Evolutionary conservation across 495 filamentous ascomycete genomes (phyloP).

Genomic region (Pseudomonodictys pantanalensis): DNA sequence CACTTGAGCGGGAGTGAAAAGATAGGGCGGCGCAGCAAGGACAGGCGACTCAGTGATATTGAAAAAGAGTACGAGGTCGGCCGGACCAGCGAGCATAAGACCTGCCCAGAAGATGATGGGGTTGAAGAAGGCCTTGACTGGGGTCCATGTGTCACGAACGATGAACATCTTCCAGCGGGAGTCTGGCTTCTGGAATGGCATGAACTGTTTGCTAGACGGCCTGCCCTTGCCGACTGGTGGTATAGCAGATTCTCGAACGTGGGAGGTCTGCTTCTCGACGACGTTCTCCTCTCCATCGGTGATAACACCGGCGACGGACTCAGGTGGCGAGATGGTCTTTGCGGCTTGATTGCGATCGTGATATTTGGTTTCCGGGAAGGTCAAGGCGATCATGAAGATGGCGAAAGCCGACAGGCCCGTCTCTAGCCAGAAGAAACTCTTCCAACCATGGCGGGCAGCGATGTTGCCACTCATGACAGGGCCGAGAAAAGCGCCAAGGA

Average conservation of each 20-base stretch:
- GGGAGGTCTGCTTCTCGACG: slow-evolving; percentile 4
- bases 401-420: slow-evolving; percentile 49
- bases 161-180: slow-evolving; percentile 43
- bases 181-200: slow-evolving; percentile 45
- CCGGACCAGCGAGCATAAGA: slow-evolving; percentile 58
- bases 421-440: slow-evolving; percentile 56
- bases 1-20: slow-evolving; percentile 45
- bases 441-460: slow-evolving; percentile 54
- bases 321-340: background rate
- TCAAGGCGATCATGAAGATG: slow-evolving; percentile 49
- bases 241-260: background rate
- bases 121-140: slow-evolving; percentile 55
- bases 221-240: slow-evolving; percentile 47
- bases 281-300: background rate
- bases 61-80: slow-evolving; percentile 57
- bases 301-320: background rate
- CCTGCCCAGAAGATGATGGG: slow-evolving; percentile 60
- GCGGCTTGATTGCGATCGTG: slow-evolving; percentile 44
- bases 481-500: slow-evolving; percentile 44
- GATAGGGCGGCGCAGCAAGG: slow-evolving; percentile 56
- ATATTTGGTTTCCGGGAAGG: slow-evolving; percentile 60
- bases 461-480: slow-evolving; percentile 59
- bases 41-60: slow-evolving; percentile 61
- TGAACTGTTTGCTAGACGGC: slow-evolving; percentile 55
- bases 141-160: slow-evolving; percentile 46